Evolutionary conservation across 352 stramenopile genomes (phyloP), one percentile per base, ranked within the genome.

Genomic region (Phytophthora sp.): DNA sequence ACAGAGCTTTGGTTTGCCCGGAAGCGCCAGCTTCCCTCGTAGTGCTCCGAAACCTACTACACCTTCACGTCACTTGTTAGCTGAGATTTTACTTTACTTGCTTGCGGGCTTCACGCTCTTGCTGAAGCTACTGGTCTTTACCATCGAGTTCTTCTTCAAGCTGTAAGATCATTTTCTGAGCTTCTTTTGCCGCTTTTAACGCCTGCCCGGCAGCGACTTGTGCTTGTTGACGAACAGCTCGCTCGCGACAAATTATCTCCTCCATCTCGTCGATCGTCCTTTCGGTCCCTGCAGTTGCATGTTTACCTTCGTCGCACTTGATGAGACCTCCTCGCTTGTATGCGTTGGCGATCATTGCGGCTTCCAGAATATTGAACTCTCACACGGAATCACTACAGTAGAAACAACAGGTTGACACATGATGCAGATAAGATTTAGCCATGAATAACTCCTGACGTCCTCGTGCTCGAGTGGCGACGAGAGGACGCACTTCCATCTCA

Each of bases 151-250:
- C 54, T 53, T 62, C 39, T 47, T 62, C 54, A 4, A 62, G 29
- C 27, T 62, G 54, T 21, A 53, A 5, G 24, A 62, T 53, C 39
- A 62, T n/a, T 26, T 62, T 62, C 12, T 62, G 41, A 18, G 39
- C 54, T 52, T 62, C 54, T 52, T 52, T 62, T 23, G 54, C 54
- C 18, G 54, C 54, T 15, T 42, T 36, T 21, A 62, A 24, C n/a
- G 54, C 39, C 29, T 62, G 39, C 42, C 53, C 54, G 27, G 54
- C 54, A 52, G 54, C 54, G 29, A 62, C 29, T 62, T 53, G 39
- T 5, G 54, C 54, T 47, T 61, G 54, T 24, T 61, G 54, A 7
- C 54, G 54, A 53, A 62, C 18, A 11, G n/a, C 7, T 53, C 54
- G 54, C 21, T 62, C 54, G 26, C 21, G 54, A 44, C 20, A 29